Percentiles rank a stretch among this genome's conserved stretches.
Conservation (phyloP, 306 rosid genomes). For the Prunus davidiana region DNA sequence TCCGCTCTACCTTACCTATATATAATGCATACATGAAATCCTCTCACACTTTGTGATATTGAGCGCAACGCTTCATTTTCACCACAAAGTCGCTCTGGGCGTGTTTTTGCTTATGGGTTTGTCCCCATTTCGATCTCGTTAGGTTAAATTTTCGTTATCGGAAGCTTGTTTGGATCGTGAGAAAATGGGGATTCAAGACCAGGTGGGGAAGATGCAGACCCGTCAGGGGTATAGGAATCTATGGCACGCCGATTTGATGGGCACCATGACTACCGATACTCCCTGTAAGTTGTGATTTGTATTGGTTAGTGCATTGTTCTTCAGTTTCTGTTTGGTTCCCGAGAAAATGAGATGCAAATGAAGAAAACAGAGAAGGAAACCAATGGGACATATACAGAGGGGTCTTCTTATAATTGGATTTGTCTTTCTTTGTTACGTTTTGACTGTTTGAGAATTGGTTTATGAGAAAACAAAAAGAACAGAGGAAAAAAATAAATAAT, state of each 20-base stretch:
- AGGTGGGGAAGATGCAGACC: slow-evolving; percentile 51
- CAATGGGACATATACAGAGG: not conserved
- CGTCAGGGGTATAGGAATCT: slow-evolving; percentile 60
- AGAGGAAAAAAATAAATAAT: too few species aligned
- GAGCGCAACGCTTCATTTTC: slow-evolving; percentile 1
- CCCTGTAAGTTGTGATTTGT: slow-evolving; percentile 35
- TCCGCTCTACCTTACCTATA: not conserved
- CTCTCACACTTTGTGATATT: not conserved
- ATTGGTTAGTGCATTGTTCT: not conserved
- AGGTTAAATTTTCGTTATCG: not conserved
- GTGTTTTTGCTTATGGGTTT: not conserved
- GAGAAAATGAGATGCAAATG: not conserved
- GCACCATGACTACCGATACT: slow-evolving; percentile 39
- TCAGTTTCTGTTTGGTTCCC: slow-evolving; percentile 4
- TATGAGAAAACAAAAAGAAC: not conserved
- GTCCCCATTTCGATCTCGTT: not conserved
- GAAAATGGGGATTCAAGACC: slow-evolving; percentile 17
- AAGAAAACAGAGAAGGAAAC: too few species aligned
- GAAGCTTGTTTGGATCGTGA: not conserved
- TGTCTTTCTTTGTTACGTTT: not conserved
- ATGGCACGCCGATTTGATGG: slow-evolving; percentile 65
- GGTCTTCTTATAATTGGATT: not conserved
- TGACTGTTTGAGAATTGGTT: not conserved
- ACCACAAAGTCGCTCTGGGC: not conserved
- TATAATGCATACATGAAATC: not conserved